Evolutionary conservation across 108 stramenopile genomes (phyloP), one percentile per base, ranked within the genome.

Genomic region (Cafeteria roenbergensis): DNA sequence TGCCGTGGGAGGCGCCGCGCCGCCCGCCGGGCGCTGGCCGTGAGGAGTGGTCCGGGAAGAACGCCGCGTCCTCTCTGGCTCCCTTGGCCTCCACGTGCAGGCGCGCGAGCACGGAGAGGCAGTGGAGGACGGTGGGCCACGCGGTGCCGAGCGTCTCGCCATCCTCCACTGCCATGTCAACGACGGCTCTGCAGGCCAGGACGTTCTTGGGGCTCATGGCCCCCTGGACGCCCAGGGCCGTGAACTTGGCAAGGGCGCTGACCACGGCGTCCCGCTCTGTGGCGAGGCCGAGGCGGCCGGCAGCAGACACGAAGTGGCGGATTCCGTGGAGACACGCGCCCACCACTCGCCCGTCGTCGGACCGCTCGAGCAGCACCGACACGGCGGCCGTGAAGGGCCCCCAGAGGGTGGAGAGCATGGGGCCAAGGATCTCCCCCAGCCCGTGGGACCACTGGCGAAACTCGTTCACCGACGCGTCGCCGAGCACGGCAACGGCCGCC

Each of bases 351-450:
- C 82, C 86, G 71, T 89, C 88, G 22, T 84, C 83, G 12, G 84
- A 84, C 48, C 62, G 72, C 70, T 90, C 88, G 78, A 92, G 83
- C n/a, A 84, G 87, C 48, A 89, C 90, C 12, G 90, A 90, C 64
- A 98, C 93, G 6, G 86, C 91, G 3, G 90, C 91, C 32, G 94
- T 73, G 58, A 90, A 84, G 35, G 96, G 91, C 22, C 90, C 92
- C 96, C 96, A 98, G 9, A 90, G 86, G 27, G 95, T 92, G 50
- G 93, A 92, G 69, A 93, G 92, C 96, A 98, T 94, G 31, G 96
- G 89, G 48, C 80, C 73, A 33, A 93, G 90, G 73, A 84, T 89
- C 67, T 91, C 90, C 65, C 88, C 88, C 56, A 70, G 42, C 31
- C n/a, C 34, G 28, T 24, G 30, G 34, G 24, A 27, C 27, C 34